Evolutionary conservation across 192 early-diverging fungal genomes (phyloP).

Genomic region (Coemansia nantahalensis): DNA sequence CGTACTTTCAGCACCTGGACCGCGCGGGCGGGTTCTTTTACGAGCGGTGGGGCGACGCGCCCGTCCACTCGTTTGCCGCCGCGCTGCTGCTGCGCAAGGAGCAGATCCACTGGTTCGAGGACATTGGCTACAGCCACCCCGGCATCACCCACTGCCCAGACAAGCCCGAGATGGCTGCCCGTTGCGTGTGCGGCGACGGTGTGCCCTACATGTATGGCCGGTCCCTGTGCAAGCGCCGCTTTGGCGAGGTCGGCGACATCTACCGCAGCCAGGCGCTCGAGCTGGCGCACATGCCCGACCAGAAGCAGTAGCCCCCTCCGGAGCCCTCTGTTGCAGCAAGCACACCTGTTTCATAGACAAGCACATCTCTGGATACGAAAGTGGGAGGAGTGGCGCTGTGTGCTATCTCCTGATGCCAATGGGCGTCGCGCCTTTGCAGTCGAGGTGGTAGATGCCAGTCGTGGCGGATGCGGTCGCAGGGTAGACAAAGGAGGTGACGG

Average conservation of each 20-base stretch:
- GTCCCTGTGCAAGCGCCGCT: constrained; percentile 31
- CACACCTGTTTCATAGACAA: not conserved
- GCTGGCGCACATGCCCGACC: constrained; percentile 32
- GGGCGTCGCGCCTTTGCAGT: too few relatives aligned
- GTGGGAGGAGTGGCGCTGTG: too few relatives aligned
- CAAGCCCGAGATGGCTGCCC: constrained; percentile 37
- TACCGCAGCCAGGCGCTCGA: constrained; percentile 19
- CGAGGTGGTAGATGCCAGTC: too few relatives aligned
- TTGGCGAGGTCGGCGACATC: constrained; percentile 19
- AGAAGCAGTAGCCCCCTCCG: not conserved
- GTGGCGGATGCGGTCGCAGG: too few relatives aligned
- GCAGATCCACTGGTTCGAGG: constrained; percentile 61
- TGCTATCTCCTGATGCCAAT: too few relatives aligned
- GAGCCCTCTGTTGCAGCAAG: not conserved
- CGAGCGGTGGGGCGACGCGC: constrained; percentile 10
- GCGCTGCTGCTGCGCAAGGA: constrained; percentile 53
- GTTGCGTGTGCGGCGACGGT: constrained; percentile 20
- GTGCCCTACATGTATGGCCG: constrained; percentile 25
- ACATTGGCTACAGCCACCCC: constrained; percentile 44
- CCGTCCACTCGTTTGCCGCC: constrained; percentile 55
- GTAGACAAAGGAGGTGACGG: too few relatives aligned
- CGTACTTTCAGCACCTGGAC: constrained; percentile 72
- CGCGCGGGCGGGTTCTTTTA: constrained; percentile 63
- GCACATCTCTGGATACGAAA: too few relatives aligned
- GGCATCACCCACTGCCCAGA: constrained; percentile 65